A percentile compares a stretch with the other conserved stretches of the same genome.
Evolutionary conservation across 2,329 filamentous ascomycete species (phyloP).

Genomic region (Trematosphaeria pertusa): DNA sequence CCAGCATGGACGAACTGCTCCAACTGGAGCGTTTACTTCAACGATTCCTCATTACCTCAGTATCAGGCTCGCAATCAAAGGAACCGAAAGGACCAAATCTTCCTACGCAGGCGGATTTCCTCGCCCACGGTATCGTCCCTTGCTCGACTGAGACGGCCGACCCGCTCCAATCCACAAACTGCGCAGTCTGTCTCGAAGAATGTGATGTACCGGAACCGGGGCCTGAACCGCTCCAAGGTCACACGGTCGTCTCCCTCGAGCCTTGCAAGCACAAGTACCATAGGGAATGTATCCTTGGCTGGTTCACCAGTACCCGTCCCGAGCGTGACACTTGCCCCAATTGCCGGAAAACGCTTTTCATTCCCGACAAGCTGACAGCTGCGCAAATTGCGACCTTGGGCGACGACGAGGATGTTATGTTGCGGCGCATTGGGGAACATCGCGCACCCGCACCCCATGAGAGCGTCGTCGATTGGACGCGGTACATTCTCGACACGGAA

Average conservation of each 20-base stretch:
- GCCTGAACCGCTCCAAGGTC: no score
- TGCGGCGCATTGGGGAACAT: background rate
- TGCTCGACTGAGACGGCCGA: no score
- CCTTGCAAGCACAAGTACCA: background rate
- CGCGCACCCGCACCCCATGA: background rate
- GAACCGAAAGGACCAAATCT: background rate
- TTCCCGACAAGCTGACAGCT: background rate
- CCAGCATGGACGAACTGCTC: background rate
- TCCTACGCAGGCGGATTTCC: background rate
- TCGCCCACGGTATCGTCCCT: background rate
- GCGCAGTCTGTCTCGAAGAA: background rate
- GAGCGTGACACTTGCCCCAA: background rate
- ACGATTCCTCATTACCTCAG: no score
- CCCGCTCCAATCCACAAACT: background rate
- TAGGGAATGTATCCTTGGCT: background rate
- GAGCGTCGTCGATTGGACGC: background rate
- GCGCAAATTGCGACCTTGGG: background rate
- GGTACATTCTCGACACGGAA: background rate
- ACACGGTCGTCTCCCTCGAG: background rate
- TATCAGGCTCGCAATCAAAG: background rate
- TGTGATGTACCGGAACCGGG: background rate
- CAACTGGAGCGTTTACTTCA: no score
- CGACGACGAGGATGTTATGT: background rate
- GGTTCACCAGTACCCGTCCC: background rate
- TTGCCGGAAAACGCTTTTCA: background rate